Evolutionary conservation across 768 basidiomycete species (phyloP).

Genomic region (Sporobolomyces pararoseus): DNA sequence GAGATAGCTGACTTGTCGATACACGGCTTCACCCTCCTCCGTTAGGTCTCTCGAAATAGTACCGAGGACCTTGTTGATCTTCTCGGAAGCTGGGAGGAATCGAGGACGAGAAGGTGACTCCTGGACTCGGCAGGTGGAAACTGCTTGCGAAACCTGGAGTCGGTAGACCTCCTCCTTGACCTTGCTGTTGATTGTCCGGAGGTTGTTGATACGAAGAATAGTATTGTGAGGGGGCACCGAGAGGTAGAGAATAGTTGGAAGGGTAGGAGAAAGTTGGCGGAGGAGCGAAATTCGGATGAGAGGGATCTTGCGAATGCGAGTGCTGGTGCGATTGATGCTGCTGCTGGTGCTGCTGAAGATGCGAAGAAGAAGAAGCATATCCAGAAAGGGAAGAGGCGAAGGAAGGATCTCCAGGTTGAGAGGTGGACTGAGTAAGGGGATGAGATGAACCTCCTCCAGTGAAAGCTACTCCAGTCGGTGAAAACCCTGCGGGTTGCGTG

Average conservation of each 20-base stretch:
- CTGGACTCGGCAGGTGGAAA: slow-evolving; percentile 29
- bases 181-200: neutral
- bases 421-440: neutral
- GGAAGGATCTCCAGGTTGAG: neutral
- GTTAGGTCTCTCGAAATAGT: too few species aligned
- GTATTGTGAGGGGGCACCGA: neutral
- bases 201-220: neutral
- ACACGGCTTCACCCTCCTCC: too few species aligned
- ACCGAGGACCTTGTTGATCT: neutral
- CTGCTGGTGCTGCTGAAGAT: neutral
- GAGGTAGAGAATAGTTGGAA: slow-evolving; percentile 13
- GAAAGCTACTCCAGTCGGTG: slow-evolving; percentile 5
- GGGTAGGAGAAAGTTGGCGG: neutral
- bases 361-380: neutral
- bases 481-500: neutral
- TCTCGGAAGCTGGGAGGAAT: neutral
- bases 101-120: slow-evolving; percentile 29
- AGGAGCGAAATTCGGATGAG: neutral
- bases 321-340: neutral
- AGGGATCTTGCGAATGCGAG: neutral
- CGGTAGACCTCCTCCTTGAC: neutral
- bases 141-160: neutral
- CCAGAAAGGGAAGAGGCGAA: slow-evolving; percentile 10
- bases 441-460: neutral
- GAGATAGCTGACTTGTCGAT: too few species aligned